phyloP scores from a whole-genome alignment of 1,284 basidiomycete genomes.

The Phlebopus sp. region DNA sequence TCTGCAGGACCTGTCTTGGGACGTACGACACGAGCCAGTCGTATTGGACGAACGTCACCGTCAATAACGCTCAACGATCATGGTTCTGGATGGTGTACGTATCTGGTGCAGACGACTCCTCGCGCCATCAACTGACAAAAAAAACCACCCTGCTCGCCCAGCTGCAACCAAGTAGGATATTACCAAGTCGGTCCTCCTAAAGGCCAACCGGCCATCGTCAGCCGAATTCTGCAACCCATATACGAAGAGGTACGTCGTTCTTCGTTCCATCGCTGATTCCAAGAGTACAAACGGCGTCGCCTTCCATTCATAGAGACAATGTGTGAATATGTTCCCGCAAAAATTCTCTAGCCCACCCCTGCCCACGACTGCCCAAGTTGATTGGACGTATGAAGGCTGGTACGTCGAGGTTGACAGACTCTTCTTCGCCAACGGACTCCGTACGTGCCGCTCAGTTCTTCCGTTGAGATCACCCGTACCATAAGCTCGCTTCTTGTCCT shows the following conservation, averaged over 20 bases:
- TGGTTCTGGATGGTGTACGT: constrained; percentile 47
- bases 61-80: constrained; percentile 42
- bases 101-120: background rate
- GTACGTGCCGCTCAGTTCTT: constrained; percentile 40
- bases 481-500: constrained; percentile 1
- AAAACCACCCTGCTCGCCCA: constrained; percentile 22
- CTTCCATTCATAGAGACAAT: constrained; percentile 49
- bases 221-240: constrained; percentile 55
- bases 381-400: constrained; percentile 60
- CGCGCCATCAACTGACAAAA: background rate
- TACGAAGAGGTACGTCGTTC: constrained; percentile 50
- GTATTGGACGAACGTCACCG: constrained; percentile 39
- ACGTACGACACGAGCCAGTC: constrained; percentile 39
- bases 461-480: background rate
- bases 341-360: constrained; percentile 45
- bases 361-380: constrained; percentile 41
- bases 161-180: constrained; percentile 69
- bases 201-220: constrained; percentile 51
- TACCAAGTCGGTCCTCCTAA: constrained; percentile 60
- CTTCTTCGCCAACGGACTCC: constrained; percentile 67
- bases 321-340: constrained; percentile 55
- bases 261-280: background rate
- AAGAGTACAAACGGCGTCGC: constrained; percentile 2
- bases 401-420: constrained; percentile 52
- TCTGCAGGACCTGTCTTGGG: constrained; percentile 42